Evolutionary conservation across 1,284 basidiomycete species (phyloP).

Genomic region (Gomphus bonarii): DNA sequence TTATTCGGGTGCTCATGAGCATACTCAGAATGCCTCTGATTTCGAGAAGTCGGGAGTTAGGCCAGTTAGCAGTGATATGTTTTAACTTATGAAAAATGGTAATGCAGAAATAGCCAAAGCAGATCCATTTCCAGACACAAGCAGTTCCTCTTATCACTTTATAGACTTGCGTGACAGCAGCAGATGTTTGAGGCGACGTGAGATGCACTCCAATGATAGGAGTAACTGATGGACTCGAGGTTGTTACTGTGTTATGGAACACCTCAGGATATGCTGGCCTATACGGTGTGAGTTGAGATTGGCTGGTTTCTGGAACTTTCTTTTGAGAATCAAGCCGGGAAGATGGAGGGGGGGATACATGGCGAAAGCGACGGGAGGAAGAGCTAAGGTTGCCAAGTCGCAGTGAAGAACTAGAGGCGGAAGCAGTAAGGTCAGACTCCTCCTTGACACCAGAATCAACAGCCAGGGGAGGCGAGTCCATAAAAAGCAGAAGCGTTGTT

Average conservation of each 20-base stretch:
- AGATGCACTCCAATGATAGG: background rate
- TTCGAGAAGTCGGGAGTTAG: background rate
- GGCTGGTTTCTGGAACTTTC: background rate
- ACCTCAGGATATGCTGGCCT: background rate
- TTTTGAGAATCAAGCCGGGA: background rate
- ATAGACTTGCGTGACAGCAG: background rate
- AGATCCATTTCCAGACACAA: background rate
- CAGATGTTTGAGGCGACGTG: background rate
- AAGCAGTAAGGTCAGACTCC: background rate
- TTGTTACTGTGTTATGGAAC: background rate
- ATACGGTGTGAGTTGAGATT: background rate
- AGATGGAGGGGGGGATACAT: background rate
- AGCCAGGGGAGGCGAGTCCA: background rate
- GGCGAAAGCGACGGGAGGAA: constrained; percentile 1
- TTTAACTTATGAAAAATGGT: background rate
- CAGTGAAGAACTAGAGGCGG: background rate
- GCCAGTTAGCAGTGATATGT: background rate
- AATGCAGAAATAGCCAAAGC: background rate
- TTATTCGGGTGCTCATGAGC: background rate
- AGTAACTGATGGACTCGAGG: background rate
- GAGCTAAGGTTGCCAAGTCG: constrained; percentile 2
- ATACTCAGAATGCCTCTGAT: background rate
- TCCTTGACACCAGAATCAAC: background rate
- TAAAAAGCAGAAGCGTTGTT: background rate
- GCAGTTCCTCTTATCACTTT: background rate